A percentile compares a stretch with the other conserved stretches of the same genome.
These are phyloP conservation scores for Mariannaea sp. DNA, from an alignment of 2,329 filamentous ascomycete genomes.

Conservation along the genomic window DNA sequence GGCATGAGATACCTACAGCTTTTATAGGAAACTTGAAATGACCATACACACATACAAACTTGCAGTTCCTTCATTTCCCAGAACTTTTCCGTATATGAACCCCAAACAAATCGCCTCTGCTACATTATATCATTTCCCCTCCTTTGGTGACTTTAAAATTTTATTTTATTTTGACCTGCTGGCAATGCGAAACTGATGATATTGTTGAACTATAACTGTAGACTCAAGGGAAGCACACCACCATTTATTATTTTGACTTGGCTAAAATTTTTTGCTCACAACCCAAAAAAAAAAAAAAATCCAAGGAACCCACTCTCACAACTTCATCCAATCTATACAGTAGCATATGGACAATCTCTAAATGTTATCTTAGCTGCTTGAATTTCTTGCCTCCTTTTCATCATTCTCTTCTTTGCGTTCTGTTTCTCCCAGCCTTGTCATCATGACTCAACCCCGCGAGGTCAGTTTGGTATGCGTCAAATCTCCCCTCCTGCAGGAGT, in stretches of 20 bases:
- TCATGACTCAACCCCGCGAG: constrained; percentile 25
- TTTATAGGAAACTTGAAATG: constrained; percentile 17
- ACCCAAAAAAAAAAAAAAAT: too few relatives aligned
- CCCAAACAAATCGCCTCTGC: too few relatives aligned
- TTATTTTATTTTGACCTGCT: too few relatives aligned
- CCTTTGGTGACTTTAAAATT: too few relatives aligned
- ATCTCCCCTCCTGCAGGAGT: constrained; percentile 39
- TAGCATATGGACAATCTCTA: neutral
- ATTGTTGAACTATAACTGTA: neutral
- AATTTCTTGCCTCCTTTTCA: neutral
- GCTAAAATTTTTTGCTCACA: constrained; percentile 32
- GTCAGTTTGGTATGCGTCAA: too few relatives aligned
- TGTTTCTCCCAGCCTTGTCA: too few relatives aligned
- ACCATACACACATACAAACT: constrained; percentile 15
- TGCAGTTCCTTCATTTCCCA: too few relatives aligned
- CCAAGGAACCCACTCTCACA: constrained; percentile 34
- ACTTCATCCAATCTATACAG: neutral
- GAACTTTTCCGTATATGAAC: too few relatives aligned
- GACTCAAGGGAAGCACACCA: constrained; percentile 25
- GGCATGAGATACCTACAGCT: constrained; percentile 32
- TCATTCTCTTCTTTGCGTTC: neutral
- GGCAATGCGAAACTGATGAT: too few relatives aligned
- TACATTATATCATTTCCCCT: too few relatives aligned
- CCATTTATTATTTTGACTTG: neutral
- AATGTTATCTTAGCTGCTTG: neutral